Base-by-base conservation (phyloP, 2,329 filamentous ascomycete genomes). In the Hypoxylon sp. region DNA sequence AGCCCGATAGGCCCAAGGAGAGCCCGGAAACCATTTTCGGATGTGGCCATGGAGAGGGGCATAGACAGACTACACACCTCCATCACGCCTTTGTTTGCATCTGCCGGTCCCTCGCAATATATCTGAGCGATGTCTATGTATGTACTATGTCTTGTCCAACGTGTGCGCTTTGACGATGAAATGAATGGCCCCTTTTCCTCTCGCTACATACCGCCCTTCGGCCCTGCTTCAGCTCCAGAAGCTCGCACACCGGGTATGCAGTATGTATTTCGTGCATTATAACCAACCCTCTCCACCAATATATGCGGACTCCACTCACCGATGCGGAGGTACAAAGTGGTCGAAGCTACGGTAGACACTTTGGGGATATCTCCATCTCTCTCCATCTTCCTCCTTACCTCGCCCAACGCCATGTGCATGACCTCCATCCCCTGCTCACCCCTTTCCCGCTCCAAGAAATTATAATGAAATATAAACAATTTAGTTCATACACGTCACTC, bases 191-290 rank as follows among this genome's bases (percentile, higher is more conserved):
- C 26, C 11, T 31, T 6, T 11, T 17, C 15, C 48, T 45, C 50
- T 59, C 50, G 24, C 54, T 35, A 60, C 46, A n/a, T n/a, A n/a
- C n/a, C 55, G 29, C 29, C 43, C 48, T 59, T 58, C 52, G 57
- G 57, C 37, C 29, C 6, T 56, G n/a, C 55, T 53, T 57, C 51
- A 57, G 31, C n/a, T n/a, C n/a, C n/a, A n/a, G 51, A 50, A 53
- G 47, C 54, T 63, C 18, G 54, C 35, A 58, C 55, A 58, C 62
- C 63, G 60, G 58, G 41, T 63, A 69, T 70, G 65, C 65, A 68
- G 65, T 58, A 69, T 68, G 65, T 58, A 69, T 68, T 69, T 67
- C 60, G 64, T 67, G 68, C 68, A 65, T 69, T 55, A 48, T 60
- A 51, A 35, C n/a, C 57, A n/a, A n/a, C 48, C 48, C 56, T 55